Evolutionary conservation across 1,284 basidiomycete genomes (phyloP), one percentile per base, ranked within the genome.

Genomic region (Microbotryomycetes sp.): DNA sequence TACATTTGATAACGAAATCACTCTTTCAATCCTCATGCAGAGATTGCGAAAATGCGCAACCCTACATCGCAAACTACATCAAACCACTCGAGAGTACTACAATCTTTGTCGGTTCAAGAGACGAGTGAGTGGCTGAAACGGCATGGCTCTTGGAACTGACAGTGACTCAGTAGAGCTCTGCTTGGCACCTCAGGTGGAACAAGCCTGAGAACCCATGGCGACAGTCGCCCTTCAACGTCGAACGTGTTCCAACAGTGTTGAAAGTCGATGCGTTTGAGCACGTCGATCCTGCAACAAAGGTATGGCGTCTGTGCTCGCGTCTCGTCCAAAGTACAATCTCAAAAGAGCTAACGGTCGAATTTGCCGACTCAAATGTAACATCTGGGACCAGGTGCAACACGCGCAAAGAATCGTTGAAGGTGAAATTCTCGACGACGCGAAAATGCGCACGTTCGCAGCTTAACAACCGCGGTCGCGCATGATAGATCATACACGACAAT

Each of bases 161-260:
- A 12, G 47, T 23, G 14, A 26, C 28, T 28, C 23, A 22, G 47
- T 49, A 26, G 23, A 26, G 23, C 4, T 48, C 47, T 1, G 9
- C 9, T 26, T 22, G 26, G 26, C 22, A 4, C 47, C 12, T 7
- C 54, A 55, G 54, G 16, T 55, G 54, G 54, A 55, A 23, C 22
- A 55, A 45, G 32, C n/a, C 30, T 14, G 54, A 55, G n/a, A 55
- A 55, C 19, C n/a, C 42, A 45, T 55, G 54, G 54, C 54, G 54
- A 3, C 54, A 55, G 29, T 9, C 31, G 16, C 54, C 54, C 23
- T 55, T 32, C 31, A 55, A 55, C 25, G 54, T 55, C 16, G 23
- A 55, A 23, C 30, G 54, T 6, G 15, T 55, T 5, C 54, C 54
- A 16, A 55, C 54, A 25, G 26, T 55, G n/a, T 23, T 55, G 32